Evolutionary conservation across 1,284 basidiomycete genomes (phyloP), one percentile per base, ranked within the genome.

Genomic region (Trametes sp.): DNA sequence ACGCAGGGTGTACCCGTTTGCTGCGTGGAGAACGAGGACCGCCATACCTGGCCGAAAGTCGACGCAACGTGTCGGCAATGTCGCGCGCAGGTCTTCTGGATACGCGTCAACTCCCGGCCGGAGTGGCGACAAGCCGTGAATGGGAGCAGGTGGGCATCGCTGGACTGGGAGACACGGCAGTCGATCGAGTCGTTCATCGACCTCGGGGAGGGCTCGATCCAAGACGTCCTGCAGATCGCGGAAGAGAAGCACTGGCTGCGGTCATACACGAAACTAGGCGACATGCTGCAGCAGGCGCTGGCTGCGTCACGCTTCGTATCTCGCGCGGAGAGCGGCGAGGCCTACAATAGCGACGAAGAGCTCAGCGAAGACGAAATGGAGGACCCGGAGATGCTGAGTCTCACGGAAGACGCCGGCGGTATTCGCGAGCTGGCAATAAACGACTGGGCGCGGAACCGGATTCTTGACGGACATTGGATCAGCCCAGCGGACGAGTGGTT

Each of bases 391-490:
- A 66, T 87, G 41, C 75, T 89, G 66, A 82, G 85, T 24, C 73
- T 85, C 67, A 84, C 85, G 6, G 89, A 90, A 65, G 86, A 89
- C 42, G 77, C 80, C 7, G 83, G 78, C 8, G 80, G 85, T 28
- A 84, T 90, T 5, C 80, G 84, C 29, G 87, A 90, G 21, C 77
- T 92, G 54, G 88, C 90, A 0, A 76, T 92, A 53, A 79, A 81
- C n/a, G 89, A 90, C 68, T 92, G 89, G 88, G 88, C 88, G 6
- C 81, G 90, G 29, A 81, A 79, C 21, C 77, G 90, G 49, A 88
- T 92, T 52, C 75, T 92, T 35, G 89, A 92, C 59, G 90, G 90
- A 1, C 82, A 86, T 65, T 92, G 90, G 90, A 77, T 87, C 58
- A 87, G 82, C 53, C 90, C 90, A 6, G 87, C 86, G 1, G 90